Evolutionary conservation across 208 protist genomes (phyloP).

Genomic region (Wallacemonas rigidus): DNA sequence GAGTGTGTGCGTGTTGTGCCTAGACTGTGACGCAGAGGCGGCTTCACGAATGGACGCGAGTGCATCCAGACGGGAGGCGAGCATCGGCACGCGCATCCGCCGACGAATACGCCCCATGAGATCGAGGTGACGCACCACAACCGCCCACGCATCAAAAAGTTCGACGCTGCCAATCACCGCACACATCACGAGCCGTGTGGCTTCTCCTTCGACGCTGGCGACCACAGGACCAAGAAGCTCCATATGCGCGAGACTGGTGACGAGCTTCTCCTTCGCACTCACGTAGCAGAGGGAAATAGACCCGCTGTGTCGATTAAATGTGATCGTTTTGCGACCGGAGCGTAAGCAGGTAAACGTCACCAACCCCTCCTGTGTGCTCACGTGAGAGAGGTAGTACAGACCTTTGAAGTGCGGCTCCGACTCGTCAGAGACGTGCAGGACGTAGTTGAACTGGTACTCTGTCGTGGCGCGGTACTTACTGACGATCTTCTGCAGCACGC

Average conservation of each 20-base stretch:
- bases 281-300: slow-evolving; percentile 52
- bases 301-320: slow-evolving; percentile 44
- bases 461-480: slow-evolving; percentile 51
- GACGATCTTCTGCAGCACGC: slow-evolving; percentile 58
- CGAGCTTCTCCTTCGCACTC: slow-evolving; percentile 38
- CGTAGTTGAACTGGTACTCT: slow-evolving; percentile 74
- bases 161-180: slow-evolving; percentile 31
- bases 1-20: slow-evolving; percentile 20
- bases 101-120: slow-evolving; percentile 65
- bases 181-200: slow-evolving; percentile 53
- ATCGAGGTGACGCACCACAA: slow-evolving; percentile 61
- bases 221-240: slow-evolving; percentile 50
- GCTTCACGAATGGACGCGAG: slow-evolving; percentile 71
- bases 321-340: slow-evolving; percentile 74
- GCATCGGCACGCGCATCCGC: slow-evolving; percentile 80
- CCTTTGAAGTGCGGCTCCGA: slow-evolving; percentile 67
- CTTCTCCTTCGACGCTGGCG: slow-evolving; percentile 49
- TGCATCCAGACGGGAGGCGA: slow-evolving; percentile 71
- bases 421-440: slow-evolving; percentile 59
- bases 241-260: slow-evolving; percentile 30
- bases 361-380: slow-evolving; percentile 39
- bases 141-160: slow-evolving; percentile 36
- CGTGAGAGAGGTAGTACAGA: slow-evolving; percentile 59
- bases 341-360: slow-evolving; percentile 69
- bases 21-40: background rate